Conservation (phyloP, 257 asterid genomes). For the Solanum arcanum region DNA sequence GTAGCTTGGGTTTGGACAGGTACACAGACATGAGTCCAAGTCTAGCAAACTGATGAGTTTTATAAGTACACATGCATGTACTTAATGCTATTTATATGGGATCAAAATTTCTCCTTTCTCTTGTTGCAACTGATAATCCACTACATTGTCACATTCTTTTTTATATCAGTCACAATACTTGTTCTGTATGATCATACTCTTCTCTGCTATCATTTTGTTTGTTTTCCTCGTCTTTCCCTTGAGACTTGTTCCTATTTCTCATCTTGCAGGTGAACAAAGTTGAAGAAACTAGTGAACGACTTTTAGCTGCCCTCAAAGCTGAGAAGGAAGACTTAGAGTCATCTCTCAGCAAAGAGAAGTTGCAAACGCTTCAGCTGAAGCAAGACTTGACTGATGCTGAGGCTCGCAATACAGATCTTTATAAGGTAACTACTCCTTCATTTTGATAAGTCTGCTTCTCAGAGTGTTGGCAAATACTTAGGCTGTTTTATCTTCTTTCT, state of each 20-base stretch:
- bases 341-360: slow-evolving; percentile 63
- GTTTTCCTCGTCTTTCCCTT: background rate
- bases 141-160: background rate
- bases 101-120: background rate
- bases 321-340: slow-evolving; percentile 70
- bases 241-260: background rate
- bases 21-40: background rate
- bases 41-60: background rate
- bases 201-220: background rate
- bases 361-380: slow-evolving; percentile 50
- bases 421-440: slow-evolving; percentile 48
- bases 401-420: slow-evolving; percentile 59
- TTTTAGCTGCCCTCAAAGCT: slow-evolving; percentile 45
- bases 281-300: slow-evolving; percentile 48
- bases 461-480: background rate
- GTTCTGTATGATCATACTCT: background rate
- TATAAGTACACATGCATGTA: background rate
- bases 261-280: slow-evolving; percentile 40
- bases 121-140: background rate
- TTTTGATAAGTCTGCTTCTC: background rate
- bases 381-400: slow-evolving; percentile 65
- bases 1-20: background rate
- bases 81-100: background rate
- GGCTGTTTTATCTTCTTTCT: background rate
- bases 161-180: background rate